Evolutionary conservation across 148 eudicot species (phyloP), one percentile per base, ranked within the genome.

Genomic region (Bassia scoparia): DNA sequence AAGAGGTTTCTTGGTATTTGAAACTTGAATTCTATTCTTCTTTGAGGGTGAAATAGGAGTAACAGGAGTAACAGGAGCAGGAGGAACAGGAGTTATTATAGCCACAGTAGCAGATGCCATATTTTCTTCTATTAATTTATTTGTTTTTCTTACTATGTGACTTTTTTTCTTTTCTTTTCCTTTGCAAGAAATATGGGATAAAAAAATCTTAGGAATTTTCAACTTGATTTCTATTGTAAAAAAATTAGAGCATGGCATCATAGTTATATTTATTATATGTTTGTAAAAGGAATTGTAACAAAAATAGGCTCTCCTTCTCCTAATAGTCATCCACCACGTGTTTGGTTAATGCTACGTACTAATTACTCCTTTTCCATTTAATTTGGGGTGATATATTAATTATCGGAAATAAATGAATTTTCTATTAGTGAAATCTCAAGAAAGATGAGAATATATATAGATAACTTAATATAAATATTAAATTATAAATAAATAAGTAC

Each of bases 11-110:
- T 83, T 83, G 31, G 86, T 83, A 41, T 83, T 83, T 26, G 86
- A 83, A 44, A 83, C 86, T 64, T 83, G 86, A 83, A 83, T 83
- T 48, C 81, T 77, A 18, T 83, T 83, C 73, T 77, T 80, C 77
- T 80, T 83, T 29, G 69, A 52, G 65, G 46, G 70, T 78, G 61
- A 69, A 31, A 66, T 31, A 6, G 76, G 76, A 41, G 46, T 41
- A 41, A 41, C 46, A 41, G 46, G n/a, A n/a, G n/a, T n/a, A n/a
- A n/a, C n/a, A n/a, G n/a, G n/a, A n/a, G n/a, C n/a, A 6, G 76
- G 76, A 41, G 46, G 8, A 41, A 41, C 46, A 41, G 46, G 76
- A 27, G 72, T 67, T 50, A 50, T 74, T 26, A 74, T 11, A 61
- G 67, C 78, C 44, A 79, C 71, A 15, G 56, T 33, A 16, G 75